Evolutionary conservation across 495 filamentous ascomycete genomes (phyloP).

Genomic region (Patellaria atrata): DNA sequence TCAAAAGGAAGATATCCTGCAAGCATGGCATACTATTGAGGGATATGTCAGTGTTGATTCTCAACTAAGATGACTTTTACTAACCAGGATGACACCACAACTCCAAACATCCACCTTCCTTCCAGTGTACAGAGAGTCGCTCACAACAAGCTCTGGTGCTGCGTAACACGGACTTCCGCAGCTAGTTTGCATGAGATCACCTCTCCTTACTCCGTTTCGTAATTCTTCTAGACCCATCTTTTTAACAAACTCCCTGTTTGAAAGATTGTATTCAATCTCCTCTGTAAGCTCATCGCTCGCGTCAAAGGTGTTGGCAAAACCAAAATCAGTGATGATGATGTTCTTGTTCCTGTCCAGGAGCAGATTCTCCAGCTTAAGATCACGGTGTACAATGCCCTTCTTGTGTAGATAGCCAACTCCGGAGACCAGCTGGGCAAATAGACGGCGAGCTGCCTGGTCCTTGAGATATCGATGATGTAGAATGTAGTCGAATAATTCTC

Average conservation of each 20-base stretch:
- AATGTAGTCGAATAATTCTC: slow-evolving; percentile 97
- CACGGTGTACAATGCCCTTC: slow-evolving; percentile 96
- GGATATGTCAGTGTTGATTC: not conserved
- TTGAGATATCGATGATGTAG: slow-evolving; percentile 92
- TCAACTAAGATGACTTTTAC: slow-evolving; percentile 26
- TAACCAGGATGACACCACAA: slow-evolving; percentile 94
- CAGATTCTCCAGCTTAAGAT: slow-evolving; percentile 94
- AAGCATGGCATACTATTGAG: slow-evolving; percentile 84
- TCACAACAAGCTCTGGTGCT: slow-evolving; percentile 92
- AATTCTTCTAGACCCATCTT: slow-evolving; percentile 54
- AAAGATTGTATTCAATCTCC: slow-evolving; percentile 76
- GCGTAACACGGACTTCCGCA: slow-evolving; percentile 89
- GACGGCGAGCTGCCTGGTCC: slow-evolving; percentile 71
- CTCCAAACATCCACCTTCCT: slow-evolving; percentile 99
- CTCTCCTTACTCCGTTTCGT: slow-evolving; percentile 45
- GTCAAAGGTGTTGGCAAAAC: slow-evolving; percentile 96
- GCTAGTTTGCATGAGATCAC: slow-evolving; percentile 69
- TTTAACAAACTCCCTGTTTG: slow-evolving; percentile 74
- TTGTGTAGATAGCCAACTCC: slow-evolving; percentile 97
- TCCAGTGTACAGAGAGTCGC: slow-evolving; percentile 92
- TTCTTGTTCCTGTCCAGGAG: slow-evolving; percentile 92
- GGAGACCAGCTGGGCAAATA: slow-evolving; percentile 93
- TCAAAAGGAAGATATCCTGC: slow-evolving; percentile 98
- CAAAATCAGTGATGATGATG: slow-evolving; percentile 99
- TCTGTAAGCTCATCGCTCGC: slow-evolving; percentile 74